phyloP scores from a whole-genome alignment of 805 yeast genomes.

The Suhomyces faveliae region DNA sequence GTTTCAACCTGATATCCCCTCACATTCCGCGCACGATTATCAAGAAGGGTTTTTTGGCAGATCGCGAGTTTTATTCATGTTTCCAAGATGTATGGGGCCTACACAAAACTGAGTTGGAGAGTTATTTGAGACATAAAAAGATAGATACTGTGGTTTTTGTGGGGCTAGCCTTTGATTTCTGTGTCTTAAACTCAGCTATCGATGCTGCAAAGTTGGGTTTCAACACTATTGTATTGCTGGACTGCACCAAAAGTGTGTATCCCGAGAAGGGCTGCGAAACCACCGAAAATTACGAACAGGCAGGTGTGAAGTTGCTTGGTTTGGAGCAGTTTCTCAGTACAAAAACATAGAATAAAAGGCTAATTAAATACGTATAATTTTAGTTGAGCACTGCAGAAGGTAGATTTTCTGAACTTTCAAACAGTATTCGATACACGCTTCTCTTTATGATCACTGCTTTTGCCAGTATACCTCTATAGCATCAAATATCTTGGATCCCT shows the following conservation, averaged over 20 bases:
- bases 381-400: neutral
- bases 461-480: conserved; percentile 1
- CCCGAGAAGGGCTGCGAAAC: conserved; percentile 39
- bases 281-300: conserved; percentile 28
- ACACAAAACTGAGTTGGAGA: conserved; percentile 64
- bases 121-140: conserved; percentile 41
- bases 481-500: conserved; percentile 57
- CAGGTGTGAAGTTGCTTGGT: conserved; percentile 34
- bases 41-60: conserved; percentile 67
- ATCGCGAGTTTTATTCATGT: conserved; percentile 85
- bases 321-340: neutral
- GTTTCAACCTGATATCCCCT: conserved; percentile 26
- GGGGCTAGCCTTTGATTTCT: conserved; percentile 85
- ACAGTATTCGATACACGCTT: too few relatives aligned
- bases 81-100: conserved; percentile 77
- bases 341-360: too few relatives aligned
- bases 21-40: conserved; percentile 44
- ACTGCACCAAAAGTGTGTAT: conserved; percentile 56
- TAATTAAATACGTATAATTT: too few relatives aligned
- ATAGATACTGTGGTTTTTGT: conserved; percentile 67
- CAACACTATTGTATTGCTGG: conserved; percentile 57
- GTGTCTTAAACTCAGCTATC: conserved; percentile 75
- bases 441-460: conserved; percentile 23
- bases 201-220: conserved; percentile 66
- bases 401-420: neutral